phyloP scores from a whole-genome alignment of 805 yeast genomes.

The Wickerhamiella domercqiae region DNA sequence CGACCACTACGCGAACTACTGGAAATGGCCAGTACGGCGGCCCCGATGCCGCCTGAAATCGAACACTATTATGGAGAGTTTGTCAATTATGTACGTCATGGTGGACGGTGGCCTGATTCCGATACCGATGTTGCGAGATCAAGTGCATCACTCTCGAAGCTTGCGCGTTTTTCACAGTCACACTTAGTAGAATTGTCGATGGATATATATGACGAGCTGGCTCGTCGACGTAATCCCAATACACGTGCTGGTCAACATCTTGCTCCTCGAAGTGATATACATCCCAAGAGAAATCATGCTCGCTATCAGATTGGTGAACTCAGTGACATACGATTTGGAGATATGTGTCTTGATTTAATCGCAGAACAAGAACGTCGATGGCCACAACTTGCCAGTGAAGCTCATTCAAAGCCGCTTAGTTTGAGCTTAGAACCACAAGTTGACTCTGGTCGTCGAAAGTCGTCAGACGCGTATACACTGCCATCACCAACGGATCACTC shows the following conservation, averaged over 20 bases:
- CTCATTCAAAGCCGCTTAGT: not conserved
- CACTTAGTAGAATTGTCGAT: conserved; percentile 86
- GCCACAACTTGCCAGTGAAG: conserved; percentile 27
- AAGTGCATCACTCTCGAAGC: conserved; percentile 29
- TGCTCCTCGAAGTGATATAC: conserved; percentile 58
- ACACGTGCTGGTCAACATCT: conserved; percentile 36
- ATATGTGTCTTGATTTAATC: conserved; percentile 75
- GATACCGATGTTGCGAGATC: too few species aligned
- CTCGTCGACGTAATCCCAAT: conserved; percentile 44
- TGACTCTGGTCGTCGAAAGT: not conserved
- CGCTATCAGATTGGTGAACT: conserved; percentile 77
- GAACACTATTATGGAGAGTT: too few species aligned
- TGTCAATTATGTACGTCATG: too few species aligned
- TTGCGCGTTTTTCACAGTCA: conserved; percentile 37
- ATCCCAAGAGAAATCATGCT: conserved; percentile 91
- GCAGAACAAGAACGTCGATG: conserved; percentile 72
- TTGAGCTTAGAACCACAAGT: not conserved
- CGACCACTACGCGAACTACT: too few species aligned
- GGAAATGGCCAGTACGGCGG: too few species aligned
- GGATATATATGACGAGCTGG: conserved; percentile 86
- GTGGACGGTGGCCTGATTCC: too few species aligned
- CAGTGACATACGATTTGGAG: conserved; percentile 71
- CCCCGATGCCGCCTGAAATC: too few species aligned
- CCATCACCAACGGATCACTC: conserved; percentile 1
- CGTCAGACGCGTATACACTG: not conserved